Conservation (phyloP, 2,329 filamentous ascomycete genomes). For the Nemania abortiva region DNA sequence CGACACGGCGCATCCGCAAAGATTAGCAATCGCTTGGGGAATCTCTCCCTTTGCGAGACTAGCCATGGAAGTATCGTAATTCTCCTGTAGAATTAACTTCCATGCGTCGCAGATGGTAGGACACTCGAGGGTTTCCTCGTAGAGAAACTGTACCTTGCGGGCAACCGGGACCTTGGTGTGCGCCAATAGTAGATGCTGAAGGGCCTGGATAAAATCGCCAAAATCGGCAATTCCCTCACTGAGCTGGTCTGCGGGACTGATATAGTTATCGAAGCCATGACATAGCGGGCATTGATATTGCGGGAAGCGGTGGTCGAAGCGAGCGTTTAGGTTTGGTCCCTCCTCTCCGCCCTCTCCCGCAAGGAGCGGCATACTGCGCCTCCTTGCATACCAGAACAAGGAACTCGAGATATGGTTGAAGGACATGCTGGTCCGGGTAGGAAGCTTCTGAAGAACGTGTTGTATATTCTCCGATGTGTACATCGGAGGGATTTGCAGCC, state of each 20-base stretch:
- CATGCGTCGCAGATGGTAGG: conserved; percentile 19
- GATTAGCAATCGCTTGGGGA: conserved; percentile 14
- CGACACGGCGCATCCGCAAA: conserved; percentile 10
- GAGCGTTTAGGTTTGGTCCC: neutral
- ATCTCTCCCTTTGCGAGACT: conserved; percentile 23
- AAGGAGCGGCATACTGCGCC: conserved; percentile 13
- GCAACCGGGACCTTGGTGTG: conserved; percentile 7
- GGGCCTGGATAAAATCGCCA: conserved; percentile 12
- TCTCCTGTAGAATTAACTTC: conserved; percentile 10
- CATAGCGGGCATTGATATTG: conserved; percentile 32
- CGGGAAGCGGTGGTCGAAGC: conserved; percentile 14
- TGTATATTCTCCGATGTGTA: conserved; percentile 20
- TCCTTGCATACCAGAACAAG: conserved; percentile 33
- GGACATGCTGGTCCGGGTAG: conserved; percentile 14
- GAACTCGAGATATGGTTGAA: conserved; percentile 18
- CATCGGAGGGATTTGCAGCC: conserved; percentile 10
- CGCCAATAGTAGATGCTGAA: conserved; percentile 13
- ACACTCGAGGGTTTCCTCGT: conserved; percentile 17
- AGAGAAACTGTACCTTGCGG: conserved; percentile 24
- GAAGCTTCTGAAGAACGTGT: conserved; percentile 14
- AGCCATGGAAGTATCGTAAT: conserved; percentile 13
- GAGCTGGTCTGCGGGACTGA: neutral
- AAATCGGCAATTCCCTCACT: neutral
- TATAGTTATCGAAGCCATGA: conserved; percentile 29
- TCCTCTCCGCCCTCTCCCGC: neutral